Percentiles rank a stretch among this genome's conserved stretches.
phyloP scores from a whole-genome alignment of 139 green algal species.

The Diplosphaera chodatii region DNA sequence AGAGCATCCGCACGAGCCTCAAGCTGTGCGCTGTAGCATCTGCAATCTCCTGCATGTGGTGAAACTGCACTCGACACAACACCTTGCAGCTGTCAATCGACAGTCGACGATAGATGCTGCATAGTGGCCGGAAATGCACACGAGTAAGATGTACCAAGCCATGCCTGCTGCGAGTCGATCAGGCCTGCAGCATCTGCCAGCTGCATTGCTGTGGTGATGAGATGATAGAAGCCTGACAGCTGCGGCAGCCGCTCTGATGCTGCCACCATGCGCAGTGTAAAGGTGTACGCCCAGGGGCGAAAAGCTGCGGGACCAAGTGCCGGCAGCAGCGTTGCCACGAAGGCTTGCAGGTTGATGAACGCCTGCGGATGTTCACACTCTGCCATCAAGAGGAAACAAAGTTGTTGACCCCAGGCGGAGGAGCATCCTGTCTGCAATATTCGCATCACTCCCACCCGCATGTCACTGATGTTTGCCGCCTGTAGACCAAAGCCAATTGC shows the following conservation, averaged over 20 bases:
- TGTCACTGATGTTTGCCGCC: constrained; percentile 11
- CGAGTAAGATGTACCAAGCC: too few relatives aligned
- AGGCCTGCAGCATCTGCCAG: not conserved
- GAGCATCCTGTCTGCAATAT: too few relatives aligned
- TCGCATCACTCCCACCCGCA: constrained; percentile 9
- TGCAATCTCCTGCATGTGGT: too few relatives aligned
- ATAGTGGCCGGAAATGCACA: too few relatives aligned
- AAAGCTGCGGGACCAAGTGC: constrained; percentile 1
- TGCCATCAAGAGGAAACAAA: too few relatives aligned
- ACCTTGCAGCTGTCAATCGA: too few relatives aligned
- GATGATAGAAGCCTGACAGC: constrained; percentile 17
- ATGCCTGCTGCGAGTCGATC: not conserved
- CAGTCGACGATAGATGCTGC: too few relatives aligned
- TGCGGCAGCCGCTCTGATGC: constrained; percentile 4
- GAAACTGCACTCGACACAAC: too few relatives aligned
- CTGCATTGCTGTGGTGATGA: constrained; percentile 6
- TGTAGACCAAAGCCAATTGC: not conserved
- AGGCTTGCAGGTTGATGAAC: constrained; percentile 15
- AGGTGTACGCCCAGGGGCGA: constrained; percentile 7
- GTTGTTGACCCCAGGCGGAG: too few relatives aligned
- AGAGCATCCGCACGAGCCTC: too few relatives aligned
- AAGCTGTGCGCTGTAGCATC: too few relatives aligned
- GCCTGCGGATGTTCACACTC: too few relatives aligned
- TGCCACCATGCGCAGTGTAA: constrained; percentile 6
- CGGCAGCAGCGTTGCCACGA: constrained; percentile 6